Evolutionary conservation across 1,139 yeast genomes (phyloP), one percentile per base, ranked within the genome.

Genomic region (Kurtzmaniella quercitrusa): DNA sequence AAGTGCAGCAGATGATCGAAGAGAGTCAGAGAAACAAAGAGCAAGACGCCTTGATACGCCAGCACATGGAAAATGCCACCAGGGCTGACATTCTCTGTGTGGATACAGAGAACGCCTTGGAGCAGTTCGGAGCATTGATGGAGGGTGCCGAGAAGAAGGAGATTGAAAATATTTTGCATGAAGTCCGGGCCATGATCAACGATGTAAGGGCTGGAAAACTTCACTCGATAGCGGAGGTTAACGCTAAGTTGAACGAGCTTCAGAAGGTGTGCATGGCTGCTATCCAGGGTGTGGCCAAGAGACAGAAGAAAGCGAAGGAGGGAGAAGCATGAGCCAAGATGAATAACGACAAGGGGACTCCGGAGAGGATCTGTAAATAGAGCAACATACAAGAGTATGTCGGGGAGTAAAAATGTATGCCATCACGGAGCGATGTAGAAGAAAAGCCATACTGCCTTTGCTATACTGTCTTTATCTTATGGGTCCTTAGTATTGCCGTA

Each of bases 1-100:
- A 85, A 51, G 75, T 85, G 31, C 69, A 77, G 34, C 62, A 63
- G 39, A 66, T 84, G 56, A 73, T 85, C 11, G 70, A 71, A 39
- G 86, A 82, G 44, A 74, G 81, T 54, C 60, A 64, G 29, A 61
- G 56, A 23, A 65, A 66, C 45, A 65, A 72, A 14, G 63, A 68
- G 46, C 57, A 60, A 23, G 85, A 79, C 55, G 70, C 66, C 38
- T 69, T 66, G 41, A 57, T 62, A 46, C 63, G 68, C 42, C 67
- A 64, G 45, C 66, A 65, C 44, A 64, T 68, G 38, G 77, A 74
- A 44, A 73, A 74, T 56, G 79, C 79, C 3, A 68, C 74, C 3
- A 56, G 82, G 48, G 80, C 81, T 2, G 85, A 79, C 45, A 72
- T 79, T 14, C 68, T 79, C 48, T 69, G 82, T 40, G 67, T 75